A percentile compares a stretch with the other conserved stretches of the same genome.
Evolutionary conservation across 768 basidiomycete genomes (phyloP).

Genomic region (Sporobolomyces pararoseus): DNA sequence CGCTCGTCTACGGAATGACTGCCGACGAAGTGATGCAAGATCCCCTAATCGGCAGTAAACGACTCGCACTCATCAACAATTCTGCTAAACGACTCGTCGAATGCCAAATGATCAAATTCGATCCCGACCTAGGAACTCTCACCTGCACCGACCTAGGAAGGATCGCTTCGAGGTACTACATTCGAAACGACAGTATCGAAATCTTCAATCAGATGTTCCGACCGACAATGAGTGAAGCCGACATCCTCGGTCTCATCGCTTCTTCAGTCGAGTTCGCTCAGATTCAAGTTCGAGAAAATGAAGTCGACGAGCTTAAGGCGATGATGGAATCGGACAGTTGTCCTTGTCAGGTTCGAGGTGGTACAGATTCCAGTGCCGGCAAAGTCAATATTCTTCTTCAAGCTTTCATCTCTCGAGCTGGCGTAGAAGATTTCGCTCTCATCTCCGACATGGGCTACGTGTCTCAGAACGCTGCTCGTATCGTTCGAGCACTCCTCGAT

Average conservation of each 20-base stretch:
- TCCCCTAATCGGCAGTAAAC: slow-evolving; percentile 65
- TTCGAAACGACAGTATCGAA: slow-evolving; percentile 77
- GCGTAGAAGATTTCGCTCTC: slow-evolving; percentile 90
- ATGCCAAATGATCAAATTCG: slow-evolving; percentile 76
- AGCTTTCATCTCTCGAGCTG: slow-evolving; percentile 72
- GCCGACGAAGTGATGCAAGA: slow-evolving; percentile 67
- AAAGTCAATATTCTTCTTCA: slow-evolving; percentile 96
- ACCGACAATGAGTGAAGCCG: slow-evolving; percentile 84
- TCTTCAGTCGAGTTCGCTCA: slow-evolving; percentile 96
- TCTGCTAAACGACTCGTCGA: slow-evolving; percentile 67
- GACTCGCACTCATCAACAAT: slow-evolving; percentile 62
- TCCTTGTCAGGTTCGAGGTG: slow-evolving; percentile 79
- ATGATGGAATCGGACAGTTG: slow-evolving; percentile 59
- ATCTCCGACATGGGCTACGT: slow-evolving; percentile 92
- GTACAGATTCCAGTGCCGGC: slow-evolving; percentile 61
- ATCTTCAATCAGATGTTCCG: slow-evolving; percentile 76
- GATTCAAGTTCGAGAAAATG: slow-evolving; percentile 86
- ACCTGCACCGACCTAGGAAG: slow-evolving; percentile 84
- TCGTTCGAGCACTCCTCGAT: slow-evolving; percentile 87
- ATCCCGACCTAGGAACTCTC: slow-evolving; percentile 60
- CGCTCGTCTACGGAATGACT: slow-evolving; percentile 62
- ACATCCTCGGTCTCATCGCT: slow-evolving; percentile 78
- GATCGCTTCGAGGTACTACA: slow-evolving; percentile 95
- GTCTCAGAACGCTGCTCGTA: slow-evolving; percentile 90
- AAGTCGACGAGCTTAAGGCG: slow-evolving; percentile 72